Percentiles rank a stretch among this genome's conserved stretches.
Evolutionary conservation across 2,329 filamentous ascomycete species (phyloP).

Genomic region (Xylariaceae sp.): DNA sequence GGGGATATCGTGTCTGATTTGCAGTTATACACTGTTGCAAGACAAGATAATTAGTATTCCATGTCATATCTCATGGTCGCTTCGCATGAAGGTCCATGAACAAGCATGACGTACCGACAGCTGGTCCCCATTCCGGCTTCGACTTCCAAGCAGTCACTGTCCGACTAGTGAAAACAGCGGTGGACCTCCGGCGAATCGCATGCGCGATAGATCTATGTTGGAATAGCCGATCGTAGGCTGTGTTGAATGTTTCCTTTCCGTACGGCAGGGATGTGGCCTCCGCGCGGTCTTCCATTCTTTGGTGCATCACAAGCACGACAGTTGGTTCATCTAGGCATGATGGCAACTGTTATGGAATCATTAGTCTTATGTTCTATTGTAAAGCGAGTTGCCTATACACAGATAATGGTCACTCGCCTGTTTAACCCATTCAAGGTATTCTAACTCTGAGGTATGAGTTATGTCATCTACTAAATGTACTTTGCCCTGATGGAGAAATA

Average conservation of each 20-base stretch:
- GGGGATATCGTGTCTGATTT: conserved; percentile 33
- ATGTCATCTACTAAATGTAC: not conserved
- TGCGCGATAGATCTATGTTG: conserved; percentile 30
- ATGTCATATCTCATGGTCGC: too few relatives aligned
- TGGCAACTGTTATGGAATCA: conserved; percentile 1
- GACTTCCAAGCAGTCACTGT: conserved; percentile 20
- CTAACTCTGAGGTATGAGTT: not conserved
- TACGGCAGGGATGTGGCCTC: conserved; percentile 26
- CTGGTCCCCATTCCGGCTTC: conserved; percentile 12
- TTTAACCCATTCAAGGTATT: conserved; percentile 14
- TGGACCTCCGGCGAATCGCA: conserved; percentile 19
- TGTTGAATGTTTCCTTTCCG: conserved; percentile 15
- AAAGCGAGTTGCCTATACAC: too few relatives aligned
- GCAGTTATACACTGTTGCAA: conserved; percentile 38
- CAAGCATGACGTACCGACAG: conserved; percentile 23
- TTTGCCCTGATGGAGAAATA: not conserved
- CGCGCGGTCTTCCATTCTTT: conserved; percentile 1
- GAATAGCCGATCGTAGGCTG: conserved; percentile 20
- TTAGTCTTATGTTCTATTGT: too few relatives aligned
- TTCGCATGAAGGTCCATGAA: too few relatives aligned
- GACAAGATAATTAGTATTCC: too few relatives aligned
- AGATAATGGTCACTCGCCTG: conserved; percentile 7
- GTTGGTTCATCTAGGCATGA: conserved; percentile 4
- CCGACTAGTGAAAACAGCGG: conserved; percentile 23
- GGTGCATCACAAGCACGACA: conserved; percentile 26